Evolutionary conservation across 225 moss, liverwort and hornwort genomes (phyloP).

Genomic region (Asterella californica): DNA sequence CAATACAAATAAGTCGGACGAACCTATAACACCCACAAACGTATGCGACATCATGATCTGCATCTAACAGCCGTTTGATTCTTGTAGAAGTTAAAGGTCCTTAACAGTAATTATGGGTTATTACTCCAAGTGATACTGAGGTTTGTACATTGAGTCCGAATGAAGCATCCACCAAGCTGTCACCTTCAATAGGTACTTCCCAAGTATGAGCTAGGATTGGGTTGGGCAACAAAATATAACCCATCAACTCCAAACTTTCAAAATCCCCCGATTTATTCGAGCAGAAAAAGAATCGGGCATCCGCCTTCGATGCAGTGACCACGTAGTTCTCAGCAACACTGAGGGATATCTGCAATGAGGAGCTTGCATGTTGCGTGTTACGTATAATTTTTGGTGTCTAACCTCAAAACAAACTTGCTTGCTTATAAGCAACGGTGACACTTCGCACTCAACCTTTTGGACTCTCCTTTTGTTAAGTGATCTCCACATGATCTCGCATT

Average conservation of each 20-base stretch:
- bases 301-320: slow-evolving; percentile 54
- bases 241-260: slow-evolving; percentile 58
- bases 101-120: background rate
- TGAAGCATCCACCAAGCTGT: background rate
- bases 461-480: background rate
- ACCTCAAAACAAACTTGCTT: background rate
- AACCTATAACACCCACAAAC: slow-evolving; percentile 37
- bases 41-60: background rate
- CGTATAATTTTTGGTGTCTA: background rate
- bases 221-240: slow-evolving; percentile 56
- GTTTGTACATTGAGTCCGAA: background rate
- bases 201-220: slow-evolving; percentile 61
- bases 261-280: slow-evolving; percentile 48
- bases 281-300: slow-evolving; percentile 71
- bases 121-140: background rate
- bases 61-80: background rate
- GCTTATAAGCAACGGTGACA: background rate
- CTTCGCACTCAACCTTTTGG: background rate
- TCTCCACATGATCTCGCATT: background rate
- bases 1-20: slow-evolving; percentile 52
- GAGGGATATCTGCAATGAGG: slow-evolving; percentile 52
- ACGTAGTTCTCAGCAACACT: slow-evolving; percentile 41
- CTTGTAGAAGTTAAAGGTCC: background rate
- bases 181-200: slow-evolving; percentile 54
- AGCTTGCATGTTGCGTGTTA: background rate